These are phyloP conservation scores for Betula pendula DNA, from an alignment of 306 rosid genomes.

Conservation along the genomic window DNA sequence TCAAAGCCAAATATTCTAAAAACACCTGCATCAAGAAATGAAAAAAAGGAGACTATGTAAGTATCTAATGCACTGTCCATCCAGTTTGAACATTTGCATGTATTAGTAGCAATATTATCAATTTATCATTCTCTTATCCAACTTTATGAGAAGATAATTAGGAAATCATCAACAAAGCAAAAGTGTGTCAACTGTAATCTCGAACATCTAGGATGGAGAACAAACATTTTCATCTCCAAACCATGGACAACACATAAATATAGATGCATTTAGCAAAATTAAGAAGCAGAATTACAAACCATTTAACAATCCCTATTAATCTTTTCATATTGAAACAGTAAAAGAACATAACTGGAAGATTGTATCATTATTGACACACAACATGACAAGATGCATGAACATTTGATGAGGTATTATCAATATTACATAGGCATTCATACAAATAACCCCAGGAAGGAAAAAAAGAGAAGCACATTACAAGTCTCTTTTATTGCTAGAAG, in stretches of 20 bases:
- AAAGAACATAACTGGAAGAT: neutral
- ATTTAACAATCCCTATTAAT: neutral
- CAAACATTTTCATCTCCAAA: too few species aligned
- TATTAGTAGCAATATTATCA: constrained; percentile 21
- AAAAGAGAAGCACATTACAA: neutral
- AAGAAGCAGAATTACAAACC: neutral
- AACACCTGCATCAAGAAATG: constrained; percentile 68
- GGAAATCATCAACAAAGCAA: too few species aligned
- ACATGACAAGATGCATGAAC: neutral
- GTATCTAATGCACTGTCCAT: constrained; percentile 68
- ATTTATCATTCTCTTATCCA: neutral
- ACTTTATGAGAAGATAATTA: neutral
- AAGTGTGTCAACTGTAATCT: neutral
- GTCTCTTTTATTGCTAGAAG: constrained; percentile 15
- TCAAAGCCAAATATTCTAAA: too few species aligned
- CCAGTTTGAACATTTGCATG: constrained; percentile 83
- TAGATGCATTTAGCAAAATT: neutral
- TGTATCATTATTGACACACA: constrained; percentile 22
- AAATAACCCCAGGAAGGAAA: neutral
- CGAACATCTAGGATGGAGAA: too few species aligned
- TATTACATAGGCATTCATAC: neutral
- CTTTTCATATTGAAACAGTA: neutral
- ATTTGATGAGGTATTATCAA: neutral
- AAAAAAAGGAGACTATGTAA: constrained; percentile 29
- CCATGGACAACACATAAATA: neutral